Percentiles rank a stretch among this genome's conserved stretches.
phyloP scores from a whole-genome alignment of 2,329 filamentous ascomycete genomes.

The Calonectria crousiana region DNA sequence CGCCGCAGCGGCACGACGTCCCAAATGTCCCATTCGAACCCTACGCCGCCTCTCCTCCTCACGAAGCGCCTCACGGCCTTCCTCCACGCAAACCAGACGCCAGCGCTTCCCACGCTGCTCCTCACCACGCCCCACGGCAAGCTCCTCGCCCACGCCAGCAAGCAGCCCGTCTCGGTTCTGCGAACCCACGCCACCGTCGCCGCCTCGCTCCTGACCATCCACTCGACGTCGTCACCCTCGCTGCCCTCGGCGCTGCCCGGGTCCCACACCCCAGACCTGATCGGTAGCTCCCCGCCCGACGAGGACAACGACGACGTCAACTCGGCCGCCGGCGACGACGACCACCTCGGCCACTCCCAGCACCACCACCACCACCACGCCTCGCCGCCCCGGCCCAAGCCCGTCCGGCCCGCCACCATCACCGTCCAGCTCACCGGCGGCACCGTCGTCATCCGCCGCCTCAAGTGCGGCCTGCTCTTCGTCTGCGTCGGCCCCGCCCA shows the following conservation, averaged over 20 bases:
- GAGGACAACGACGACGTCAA: constrained; percentile 40
- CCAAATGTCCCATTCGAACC: constrained; percentile 52
- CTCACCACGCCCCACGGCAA: constrained; percentile 72
- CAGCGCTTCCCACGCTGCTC: constrained; percentile 69
- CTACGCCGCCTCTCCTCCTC: constrained; percentile 71
- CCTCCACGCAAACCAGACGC: constrained; percentile 68
- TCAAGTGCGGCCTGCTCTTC: constrained; percentile 72
- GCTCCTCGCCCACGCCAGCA: constrained; percentile 72
- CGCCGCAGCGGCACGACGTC: background rate
- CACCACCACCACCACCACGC: constrained; percentile 40
- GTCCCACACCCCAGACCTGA: constrained; percentile 45
- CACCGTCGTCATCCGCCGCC: constrained; percentile 69
- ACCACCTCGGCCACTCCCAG: constrained; percentile 41
- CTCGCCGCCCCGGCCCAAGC: constrained; percentile 28
- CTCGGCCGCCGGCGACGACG: constrained; percentile 38
- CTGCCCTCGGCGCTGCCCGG: constrained; percentile 58
- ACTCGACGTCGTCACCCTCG: constrained; percentile 59
- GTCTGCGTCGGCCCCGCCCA: constrained; percentile 67
- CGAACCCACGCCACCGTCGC: constrained; percentile 75
- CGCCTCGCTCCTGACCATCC: constrained; percentile 70
- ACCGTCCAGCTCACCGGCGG: constrained; percentile 71
- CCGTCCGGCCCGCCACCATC: constrained; percentile 57
- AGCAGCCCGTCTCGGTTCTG: constrained; percentile 66
- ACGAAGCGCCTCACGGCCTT: constrained; percentile 74
- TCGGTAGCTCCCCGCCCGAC: constrained; percentile 41